A percentile compares a stretch with the other conserved stretches of the same genome.
Evolutionary conservation across 164 flowering plant species (phyloP).

Genomic region (Annona cherimola): DNA sequence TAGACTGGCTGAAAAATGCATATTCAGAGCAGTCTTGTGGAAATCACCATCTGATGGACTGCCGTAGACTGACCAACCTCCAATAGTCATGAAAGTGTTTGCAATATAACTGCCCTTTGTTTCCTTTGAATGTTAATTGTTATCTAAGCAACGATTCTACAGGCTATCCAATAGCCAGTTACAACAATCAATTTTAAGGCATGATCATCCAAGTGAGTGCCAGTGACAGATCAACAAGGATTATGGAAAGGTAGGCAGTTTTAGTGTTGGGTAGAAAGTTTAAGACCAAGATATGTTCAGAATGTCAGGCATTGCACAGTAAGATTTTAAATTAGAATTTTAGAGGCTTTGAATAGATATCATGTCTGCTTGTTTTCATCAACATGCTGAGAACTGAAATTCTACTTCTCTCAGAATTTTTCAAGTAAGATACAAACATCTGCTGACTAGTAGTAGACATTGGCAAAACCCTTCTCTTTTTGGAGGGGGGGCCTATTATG

Average conservation of each 20-base stretch:
- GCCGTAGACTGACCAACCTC: neutral
- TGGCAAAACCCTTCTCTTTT: too few relatives aligned
- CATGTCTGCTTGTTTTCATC: too few relatives aligned
- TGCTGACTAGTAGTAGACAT: too few relatives aligned
- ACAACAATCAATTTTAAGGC: neutral
- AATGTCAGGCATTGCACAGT: too few relatives aligned
- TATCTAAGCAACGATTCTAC: neutral
- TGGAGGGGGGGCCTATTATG: too few relatives aligned
- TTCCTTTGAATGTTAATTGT: neutral
- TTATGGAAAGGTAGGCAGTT: neutral
- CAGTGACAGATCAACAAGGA: neutral
- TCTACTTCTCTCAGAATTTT: too few relatives aligned
- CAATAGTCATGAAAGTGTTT: neutral
- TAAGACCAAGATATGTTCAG: too few relatives aligned
- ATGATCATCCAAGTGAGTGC: neutral
- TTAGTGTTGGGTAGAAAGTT: neutral
- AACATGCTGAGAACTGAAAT: too few relatives aligned
- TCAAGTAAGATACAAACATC: too few relatives aligned
- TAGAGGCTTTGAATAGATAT: too few relatives aligned
- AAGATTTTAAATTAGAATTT: too few relatives aligned
- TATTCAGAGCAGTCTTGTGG: neutral
- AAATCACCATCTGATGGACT: neutral
- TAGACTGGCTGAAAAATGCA: neutral
- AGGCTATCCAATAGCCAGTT: neutral
- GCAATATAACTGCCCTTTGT: neutral